Base-by-base conservation (phyloP, 2,329 filamentous ascomycete genomes). In the Fusarium incarnatum region DNA sequence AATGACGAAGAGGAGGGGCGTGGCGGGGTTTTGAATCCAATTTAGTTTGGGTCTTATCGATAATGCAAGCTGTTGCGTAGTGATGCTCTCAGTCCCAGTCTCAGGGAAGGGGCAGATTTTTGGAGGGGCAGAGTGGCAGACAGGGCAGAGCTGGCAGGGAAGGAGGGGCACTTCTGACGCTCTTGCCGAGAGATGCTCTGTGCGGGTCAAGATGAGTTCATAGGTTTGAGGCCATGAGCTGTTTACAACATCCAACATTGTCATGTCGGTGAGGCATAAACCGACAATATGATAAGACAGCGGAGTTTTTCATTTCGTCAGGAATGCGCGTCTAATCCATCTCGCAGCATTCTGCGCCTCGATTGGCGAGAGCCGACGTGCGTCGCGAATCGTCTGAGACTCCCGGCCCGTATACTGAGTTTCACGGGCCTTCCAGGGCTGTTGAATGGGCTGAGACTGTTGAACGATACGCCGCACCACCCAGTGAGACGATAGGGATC, bases 11-110 rank as follows among this genome's bases (percentile, higher is more conserved):
- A 63, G 53, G 57, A 60, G 55, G 63, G 69, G 71, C 58, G 73
- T 48, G 44, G 73, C 71, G 73, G 73, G 73, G 73, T 75, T 75
- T 75, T 75, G 67, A 66, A 61, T 64, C 60, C 60, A 37, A 64
- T 65, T 53, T 56, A 48, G 49, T 46, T 56, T 63, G 60, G 50
- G 50, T 55, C 56, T 73, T 75, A 75, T 75, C 73, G 73, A 75
- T 75, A 75, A 72, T 65, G 52, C 32, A 61, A 64, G 60, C 37
- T 59, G 50, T 48, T 62, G 56, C 41, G 28, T 47, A 48, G 40
- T 49, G 44, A 49, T 60, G 62, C 30, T 53, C 34, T 37, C 34
- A 37, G 20, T 28, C 28, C 11, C 11, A 28, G 20, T 28, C 28
- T 28, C 28, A 28, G 20, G 32, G 54, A 48, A 49, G 32, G 59